phyloP scores from a whole-genome alignment of 202 grass and related monocot genomes.

The Thinopyrum obtusiflorum region DNA sequence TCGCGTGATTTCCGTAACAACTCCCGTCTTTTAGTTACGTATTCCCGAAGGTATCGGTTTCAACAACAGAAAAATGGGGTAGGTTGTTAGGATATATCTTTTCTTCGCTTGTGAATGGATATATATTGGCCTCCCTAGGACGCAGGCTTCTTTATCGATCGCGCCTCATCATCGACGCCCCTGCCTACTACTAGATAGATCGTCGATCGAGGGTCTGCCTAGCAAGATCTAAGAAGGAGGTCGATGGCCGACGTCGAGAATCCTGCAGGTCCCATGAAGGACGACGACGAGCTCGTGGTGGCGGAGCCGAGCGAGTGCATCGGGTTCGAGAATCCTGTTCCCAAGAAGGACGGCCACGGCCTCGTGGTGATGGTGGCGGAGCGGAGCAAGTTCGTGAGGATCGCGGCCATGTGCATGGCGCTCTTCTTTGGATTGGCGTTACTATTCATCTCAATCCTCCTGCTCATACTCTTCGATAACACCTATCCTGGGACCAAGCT shows the following conservation, averaged over 20 bases:
- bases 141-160: neutral
- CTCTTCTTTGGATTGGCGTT: neutral
- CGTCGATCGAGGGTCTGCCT: neutral
- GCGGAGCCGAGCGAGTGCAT: neutral
- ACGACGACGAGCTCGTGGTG: neutral
- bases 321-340: neutral
- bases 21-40: too few species aligned
- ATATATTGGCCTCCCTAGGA: neutral
- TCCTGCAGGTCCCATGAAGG: neutral
- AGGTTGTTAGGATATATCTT: too few species aligned
- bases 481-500: neutral
- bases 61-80: too few species aligned
- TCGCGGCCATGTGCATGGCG: neutral
- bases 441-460: neutral
- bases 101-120: too few species aligned
- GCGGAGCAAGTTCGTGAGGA: too few species aligned
- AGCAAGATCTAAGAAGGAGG: neutral
- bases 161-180: neutral
- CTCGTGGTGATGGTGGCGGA: too few species aligned
- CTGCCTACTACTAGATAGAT: neutral
- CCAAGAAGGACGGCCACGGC: too few species aligned
- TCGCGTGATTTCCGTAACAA: too few species aligned
- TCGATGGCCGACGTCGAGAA: neutral
- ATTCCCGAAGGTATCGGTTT: too few species aligned
- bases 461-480: neutral